Percentiles rank a stretch among this genome's conserved stretches.
These are phyloP conservation scores for Tylopilus intermedius DNA, from an alignment of 768 basidiomycete species.

Conservation along the genomic window DNA sequence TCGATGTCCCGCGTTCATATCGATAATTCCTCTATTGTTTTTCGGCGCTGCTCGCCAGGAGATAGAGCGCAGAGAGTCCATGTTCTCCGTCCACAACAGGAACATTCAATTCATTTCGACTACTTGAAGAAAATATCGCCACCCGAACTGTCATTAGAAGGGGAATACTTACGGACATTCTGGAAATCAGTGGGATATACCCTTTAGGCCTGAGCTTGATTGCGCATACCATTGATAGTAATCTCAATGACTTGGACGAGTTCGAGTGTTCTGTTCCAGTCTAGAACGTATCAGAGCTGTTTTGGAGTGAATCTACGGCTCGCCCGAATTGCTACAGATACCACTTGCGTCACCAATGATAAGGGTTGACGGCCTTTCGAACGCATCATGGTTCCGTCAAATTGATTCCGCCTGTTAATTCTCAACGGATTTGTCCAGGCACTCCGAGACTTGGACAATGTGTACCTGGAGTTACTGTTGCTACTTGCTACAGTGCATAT, in stretches of 20 bases:
- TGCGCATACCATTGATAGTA: slow-evolving; percentile 7
- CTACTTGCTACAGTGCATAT: background rate
- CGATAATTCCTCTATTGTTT: slow-evolving; percentile 47
- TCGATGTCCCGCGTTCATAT: slow-evolving; percentile 29
- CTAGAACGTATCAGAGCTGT: background rate
- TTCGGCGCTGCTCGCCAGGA: slow-evolving; percentile 11
- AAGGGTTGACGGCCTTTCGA: background rate
- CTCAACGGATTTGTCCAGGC: background rate
- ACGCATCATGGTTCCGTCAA: background rate
- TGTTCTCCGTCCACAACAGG: slow-evolving; percentile 9
- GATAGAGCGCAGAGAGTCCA: slow-evolving; percentile 11
- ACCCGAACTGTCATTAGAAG: slow-evolving; percentile 5
- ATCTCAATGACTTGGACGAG: background rate
- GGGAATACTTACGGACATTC: slow-evolving; percentile 7
- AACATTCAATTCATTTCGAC: slow-evolving; percentile 11
- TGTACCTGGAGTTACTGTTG: background rate
- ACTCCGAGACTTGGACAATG: background rate
- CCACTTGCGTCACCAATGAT: background rate
- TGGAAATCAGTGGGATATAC: slow-evolving; percentile 1
- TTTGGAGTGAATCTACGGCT: background rate
- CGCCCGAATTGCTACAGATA: background rate
- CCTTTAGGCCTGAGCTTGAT: slow-evolving; percentile 7
- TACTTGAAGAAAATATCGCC: background rate
- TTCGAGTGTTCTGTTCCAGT: background rate
- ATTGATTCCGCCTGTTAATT: background rate